phyloP scores from a whole-genome alignment of 2,329 filamentous ascomycete species.

The Trichoderma breve region DNA sequence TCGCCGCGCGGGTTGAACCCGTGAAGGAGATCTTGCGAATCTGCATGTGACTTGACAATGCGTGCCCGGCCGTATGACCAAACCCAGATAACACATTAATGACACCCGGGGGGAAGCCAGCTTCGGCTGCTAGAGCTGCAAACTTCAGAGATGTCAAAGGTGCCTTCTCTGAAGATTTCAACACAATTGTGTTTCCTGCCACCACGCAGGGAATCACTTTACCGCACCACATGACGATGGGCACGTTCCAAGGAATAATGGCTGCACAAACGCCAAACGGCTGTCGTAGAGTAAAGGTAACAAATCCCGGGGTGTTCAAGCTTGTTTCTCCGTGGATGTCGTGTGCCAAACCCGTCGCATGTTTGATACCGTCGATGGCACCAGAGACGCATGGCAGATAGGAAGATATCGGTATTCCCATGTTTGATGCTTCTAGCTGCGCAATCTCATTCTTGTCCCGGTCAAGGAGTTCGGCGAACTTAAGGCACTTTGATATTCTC shows the following conservation, averaged over 20 bases:
- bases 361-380: conserved; percentile 46
- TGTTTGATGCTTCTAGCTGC: conserved; percentile 21
- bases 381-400: background rate
- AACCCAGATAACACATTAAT: conserved; percentile 70
- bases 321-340: conserved; percentile 45
- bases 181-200: conserved; percentile 58
- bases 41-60: conserved; percentile 60
- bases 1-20: conserved; percentile 64
- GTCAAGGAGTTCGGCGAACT: conserved; percentile 22
- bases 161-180: conserved; percentile 63
- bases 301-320: conserved; percentile 47
- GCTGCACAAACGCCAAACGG: conserved; percentile 67
- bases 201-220: conserved; percentile 67
- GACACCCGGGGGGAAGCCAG: conserved; percentile 72
- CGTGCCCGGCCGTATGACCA: conserved; percentile 63
- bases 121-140: conserved; percentile 62
- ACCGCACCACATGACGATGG: conserved; percentile 36
- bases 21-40: conserved; percentile 76
- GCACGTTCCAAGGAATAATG: conserved; percentile 76
- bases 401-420: conserved; percentile 21
- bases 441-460: conserved; percentile 17
- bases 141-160: conserved; percentile 61
- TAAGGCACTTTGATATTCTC: conserved; percentile 15
- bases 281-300: conserved; percentile 56
- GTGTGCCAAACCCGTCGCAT: conserved; percentile 70